Percentiles rank a stretch among this genome's conserved stretches.
phyloP scores from a whole-genome alignment of 1,284 basidiomycete species.

The Cystobasidium sp. region DNA sequence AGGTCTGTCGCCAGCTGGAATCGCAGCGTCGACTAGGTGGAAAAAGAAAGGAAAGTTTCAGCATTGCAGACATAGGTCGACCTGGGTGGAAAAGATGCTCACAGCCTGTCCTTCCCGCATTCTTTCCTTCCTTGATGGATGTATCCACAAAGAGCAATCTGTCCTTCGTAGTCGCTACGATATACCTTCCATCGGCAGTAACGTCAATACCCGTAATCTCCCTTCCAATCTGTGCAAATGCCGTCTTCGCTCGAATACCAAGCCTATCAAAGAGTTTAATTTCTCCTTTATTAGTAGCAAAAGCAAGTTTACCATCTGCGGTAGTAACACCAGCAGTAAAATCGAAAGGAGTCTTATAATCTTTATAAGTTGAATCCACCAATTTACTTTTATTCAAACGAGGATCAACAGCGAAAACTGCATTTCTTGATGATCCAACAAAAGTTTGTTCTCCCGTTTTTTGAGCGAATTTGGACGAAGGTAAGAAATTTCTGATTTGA shows the following conservation, averaged over 20 bases:
- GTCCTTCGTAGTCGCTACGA: constrained; percentile 94
- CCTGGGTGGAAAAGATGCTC: neutral
- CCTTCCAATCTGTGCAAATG: constrained; percentile 92
- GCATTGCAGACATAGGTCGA: neutral
- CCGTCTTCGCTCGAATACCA: constrained; percentile 99
- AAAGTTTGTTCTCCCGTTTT: constrained; percentile 91
- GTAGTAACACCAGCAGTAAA: constrained; percentile 95
- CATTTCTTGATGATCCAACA: constrained; percentile 89
- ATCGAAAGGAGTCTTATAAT: constrained; percentile 92
- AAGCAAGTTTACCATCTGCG: constrained; percentile 80
- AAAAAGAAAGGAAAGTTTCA: neutral
- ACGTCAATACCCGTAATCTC: constrained; percentile 95
- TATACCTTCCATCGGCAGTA: constrained; percentile 89
- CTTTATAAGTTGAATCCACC: constrained; percentile 94
- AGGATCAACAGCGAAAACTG: constrained; percentile 96
- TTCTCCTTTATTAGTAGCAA: constrained; percentile 95
- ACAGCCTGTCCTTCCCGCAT: constrained; percentile 49
- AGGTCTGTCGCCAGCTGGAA: constrained; percentile 93
- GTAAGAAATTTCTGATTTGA: constrained; percentile 83
- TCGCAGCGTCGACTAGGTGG: constrained; percentile 71
- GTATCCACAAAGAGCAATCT: constrained; percentile 96
- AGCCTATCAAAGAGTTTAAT: constrained; percentile 93
- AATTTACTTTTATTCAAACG: constrained; percentile 86
- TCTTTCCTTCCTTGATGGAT: constrained; percentile 61
- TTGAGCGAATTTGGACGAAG: constrained; percentile 92